phyloP scores from a whole-genome alignment of 768 basidiomycete genomes.

The Suillus spraguei region DNA sequence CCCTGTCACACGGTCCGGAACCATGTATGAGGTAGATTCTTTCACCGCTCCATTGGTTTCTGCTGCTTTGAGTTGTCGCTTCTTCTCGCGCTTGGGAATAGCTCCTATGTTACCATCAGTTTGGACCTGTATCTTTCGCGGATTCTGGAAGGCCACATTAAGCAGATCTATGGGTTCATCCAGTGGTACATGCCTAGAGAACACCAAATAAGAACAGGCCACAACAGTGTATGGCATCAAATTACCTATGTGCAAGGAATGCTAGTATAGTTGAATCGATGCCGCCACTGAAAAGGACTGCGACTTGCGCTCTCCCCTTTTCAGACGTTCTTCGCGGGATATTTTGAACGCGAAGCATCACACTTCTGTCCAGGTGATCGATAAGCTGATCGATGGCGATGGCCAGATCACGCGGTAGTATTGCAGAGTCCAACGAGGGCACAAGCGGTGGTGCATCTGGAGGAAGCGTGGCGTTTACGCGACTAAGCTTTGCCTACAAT shows the following conservation, averaged over 20 bases:
- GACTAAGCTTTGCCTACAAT: constrained; percentile 44
- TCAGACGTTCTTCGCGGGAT: constrained; percentile 53
- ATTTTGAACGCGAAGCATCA: constrained; percentile 65
- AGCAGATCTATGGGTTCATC: constrained; percentile 89
- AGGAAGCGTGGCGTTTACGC: constrained; percentile 53
- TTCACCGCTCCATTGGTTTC: constrained; percentile 5
- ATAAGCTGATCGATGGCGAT: constrained; percentile 53
- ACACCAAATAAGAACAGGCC: constrained; percentile 6
- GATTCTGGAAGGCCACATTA: constrained; percentile 96
- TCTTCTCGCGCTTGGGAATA: constrained; percentile 47
- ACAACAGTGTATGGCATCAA: constrained; percentile 1
- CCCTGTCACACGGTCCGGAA: constrained; percentile 89
- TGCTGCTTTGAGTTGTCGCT: constrained; percentile 22
- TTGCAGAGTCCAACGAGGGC: constrained; percentile 34
- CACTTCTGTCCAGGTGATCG: constrained; percentile 61
- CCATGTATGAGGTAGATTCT: constrained; percentile 55
- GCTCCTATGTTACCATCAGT: constrained; percentile 48
- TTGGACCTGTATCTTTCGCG: constrained; percentile 65
- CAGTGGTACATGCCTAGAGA: constrained; percentile 63
- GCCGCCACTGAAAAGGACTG: constrained; percentile 93
- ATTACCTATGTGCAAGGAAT: constrained; percentile 75
- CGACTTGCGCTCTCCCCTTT: constrained; percentile 58
- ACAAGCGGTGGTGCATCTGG: constrained; percentile 40
- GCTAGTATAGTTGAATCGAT: constrained; percentile 90
- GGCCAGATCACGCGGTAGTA: constrained; percentile 45